These are phyloP conservation scores for Cyberlindnera misumaiensis DNA, from an alignment of 805 yeast genomes.

Conservation along the genomic window DNA sequence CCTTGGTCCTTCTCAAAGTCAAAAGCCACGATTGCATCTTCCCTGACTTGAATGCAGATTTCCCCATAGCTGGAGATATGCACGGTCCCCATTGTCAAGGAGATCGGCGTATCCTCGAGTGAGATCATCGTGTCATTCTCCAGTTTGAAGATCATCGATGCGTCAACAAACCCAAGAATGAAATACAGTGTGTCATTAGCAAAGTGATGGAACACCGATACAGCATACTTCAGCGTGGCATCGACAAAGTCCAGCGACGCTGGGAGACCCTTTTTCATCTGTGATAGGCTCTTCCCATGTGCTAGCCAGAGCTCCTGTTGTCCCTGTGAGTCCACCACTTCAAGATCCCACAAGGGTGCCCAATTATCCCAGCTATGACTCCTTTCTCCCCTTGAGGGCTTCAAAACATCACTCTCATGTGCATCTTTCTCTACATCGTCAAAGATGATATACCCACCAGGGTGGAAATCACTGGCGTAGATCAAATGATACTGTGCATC, in stretches of 20 bases:
- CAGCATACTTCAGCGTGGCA: constrained; percentile 11
- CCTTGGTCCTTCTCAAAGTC: constrained; percentile 11
- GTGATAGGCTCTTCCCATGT: constrained; percentile 17
- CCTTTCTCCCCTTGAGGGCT: constrained; percentile 1
- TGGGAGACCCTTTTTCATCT: constrained; percentile 12
- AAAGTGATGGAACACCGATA: constrained; percentile 12
- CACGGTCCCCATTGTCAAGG: constrained; percentile 11
- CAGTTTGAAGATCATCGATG: constrained; percentile 30
- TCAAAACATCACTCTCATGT: constrained; percentile 6
- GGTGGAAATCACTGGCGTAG: constrained; percentile 36
- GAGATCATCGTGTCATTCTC: constrained; percentile 24
- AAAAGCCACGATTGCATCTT: constrained; percentile 14
- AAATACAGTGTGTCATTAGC: constrained; percentile 21
- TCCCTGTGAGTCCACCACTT: constrained; percentile 23
- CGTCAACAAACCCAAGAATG: constrained; percentile 33
- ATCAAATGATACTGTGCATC: constrained; percentile 14
- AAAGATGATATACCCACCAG: constrained; percentile 31
- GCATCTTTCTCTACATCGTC: constrained; percentile 19
- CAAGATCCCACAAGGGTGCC: constrained; percentile 41
- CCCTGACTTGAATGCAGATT: constrained; percentile 21
- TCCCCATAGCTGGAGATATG: constrained; percentile 10
- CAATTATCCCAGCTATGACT: constrained; percentile 34
- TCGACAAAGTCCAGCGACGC: constrained; percentile 16
- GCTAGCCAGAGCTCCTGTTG: constrained; percentile 34
- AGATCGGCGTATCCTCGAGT: constrained; percentile 16